These are phyloP conservation scores for Wickerhamomyces kurtzmanii DNA, from an alignment of 805 yeast genomes.

Conservation along the genomic window DNA sequence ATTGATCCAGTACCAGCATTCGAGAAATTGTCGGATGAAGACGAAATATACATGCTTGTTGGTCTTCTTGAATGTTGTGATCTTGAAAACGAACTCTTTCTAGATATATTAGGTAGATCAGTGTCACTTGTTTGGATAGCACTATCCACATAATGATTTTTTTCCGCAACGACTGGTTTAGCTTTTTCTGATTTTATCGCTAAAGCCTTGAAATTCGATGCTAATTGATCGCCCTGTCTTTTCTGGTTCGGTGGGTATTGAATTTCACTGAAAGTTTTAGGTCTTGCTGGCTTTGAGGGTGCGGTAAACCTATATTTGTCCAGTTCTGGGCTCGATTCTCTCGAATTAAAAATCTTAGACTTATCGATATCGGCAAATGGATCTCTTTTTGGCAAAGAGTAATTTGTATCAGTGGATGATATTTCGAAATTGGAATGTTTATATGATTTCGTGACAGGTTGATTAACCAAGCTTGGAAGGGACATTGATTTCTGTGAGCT, in stretches of 20 bases:
- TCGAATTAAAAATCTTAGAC: neutral
- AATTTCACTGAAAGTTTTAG: constrained; percentile 1
- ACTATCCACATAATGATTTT: constrained; percentile 18
- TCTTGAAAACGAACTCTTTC: constrained; percentile 1
- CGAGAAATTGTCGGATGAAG: no score
- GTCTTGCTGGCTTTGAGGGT: constrained; percentile 14
- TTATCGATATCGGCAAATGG: no score
- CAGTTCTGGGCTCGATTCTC: constrained; percentile 1
- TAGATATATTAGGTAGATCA: constrained; percentile 1
- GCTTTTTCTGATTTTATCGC: no score
- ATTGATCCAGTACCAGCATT: neutral
- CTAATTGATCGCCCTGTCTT: no score
- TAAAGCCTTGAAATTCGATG: no score
- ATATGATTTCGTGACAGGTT: constrained; percentile 1
- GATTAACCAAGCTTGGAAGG: constrained; percentile 2
- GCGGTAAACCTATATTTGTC: constrained; percentile 3
- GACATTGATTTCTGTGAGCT: neutral
- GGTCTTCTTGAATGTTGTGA: constrained; percentile 15
- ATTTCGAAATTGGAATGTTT: no score
- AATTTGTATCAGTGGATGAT: no score
- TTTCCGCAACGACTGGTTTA: no score
- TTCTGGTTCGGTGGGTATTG: neutral
- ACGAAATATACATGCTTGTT: constrained; percentile 23
- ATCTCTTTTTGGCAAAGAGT: no score
- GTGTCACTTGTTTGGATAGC: constrained; percentile 14